phyloP scores from a whole-genome alignment of 2,329 filamentous ascomycete genomes.

The Talaromyces verruculosus region DNA sequence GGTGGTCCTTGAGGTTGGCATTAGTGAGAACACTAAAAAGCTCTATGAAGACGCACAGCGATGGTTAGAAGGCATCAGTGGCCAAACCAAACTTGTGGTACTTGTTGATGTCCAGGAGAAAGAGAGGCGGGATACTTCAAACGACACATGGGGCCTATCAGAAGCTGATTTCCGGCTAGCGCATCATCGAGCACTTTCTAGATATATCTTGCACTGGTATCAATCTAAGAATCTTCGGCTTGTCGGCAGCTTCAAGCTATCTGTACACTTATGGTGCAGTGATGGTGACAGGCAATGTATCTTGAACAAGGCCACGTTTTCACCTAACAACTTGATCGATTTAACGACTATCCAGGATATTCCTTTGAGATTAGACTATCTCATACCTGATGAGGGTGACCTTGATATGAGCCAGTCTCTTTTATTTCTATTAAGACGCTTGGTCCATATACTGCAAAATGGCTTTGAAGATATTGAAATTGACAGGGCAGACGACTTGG shows the following conservation, averaged over 20 bases:
- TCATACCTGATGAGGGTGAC: not conserved
- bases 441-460: not conserved
- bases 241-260: not conserved
- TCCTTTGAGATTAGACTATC: not conserved
- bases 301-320: not conserved
- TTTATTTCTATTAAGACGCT: not conserved
- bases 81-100: conserved; percentile 4
- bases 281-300: not conserved
- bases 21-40: not conserved
- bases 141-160: too few species aligned
- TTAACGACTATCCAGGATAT: not conserved
- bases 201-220: too few species aligned
- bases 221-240: not conserved
- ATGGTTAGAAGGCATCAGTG: not conserved
- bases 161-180: too few species aligned
- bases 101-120: not conserved
- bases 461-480: not conserved
- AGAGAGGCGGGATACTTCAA: too few species aligned
- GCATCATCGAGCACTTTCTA: too few species aligned
- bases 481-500: not conserved
- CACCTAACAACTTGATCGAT: not conserved
- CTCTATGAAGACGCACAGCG: not conserved
- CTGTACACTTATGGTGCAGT: not conserved
- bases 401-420: not conserved
- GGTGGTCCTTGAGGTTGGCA: conserved; percentile 3